phyloP scores from a whole-genome alignment of 805 yeast genomes.

The Saccharomyces kudriavzevii region DNA sequence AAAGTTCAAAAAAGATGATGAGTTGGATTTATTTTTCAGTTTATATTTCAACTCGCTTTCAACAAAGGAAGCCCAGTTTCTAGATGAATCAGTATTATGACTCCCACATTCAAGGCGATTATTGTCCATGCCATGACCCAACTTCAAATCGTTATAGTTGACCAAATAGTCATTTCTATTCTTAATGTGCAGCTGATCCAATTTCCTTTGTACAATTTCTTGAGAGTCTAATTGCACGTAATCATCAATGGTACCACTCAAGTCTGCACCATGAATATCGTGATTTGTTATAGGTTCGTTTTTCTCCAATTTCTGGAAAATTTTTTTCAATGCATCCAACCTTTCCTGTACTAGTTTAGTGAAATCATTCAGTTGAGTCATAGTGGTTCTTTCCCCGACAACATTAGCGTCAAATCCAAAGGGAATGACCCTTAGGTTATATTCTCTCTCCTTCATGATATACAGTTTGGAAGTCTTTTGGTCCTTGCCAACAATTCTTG shows the following conservation, averaged over 20 bases:
- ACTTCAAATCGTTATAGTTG: conserved; percentile 3
- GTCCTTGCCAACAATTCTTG: conserved; percentile 44
- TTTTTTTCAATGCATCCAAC: conserved; percentile 6
- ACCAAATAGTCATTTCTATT: neutral
- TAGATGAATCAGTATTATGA: neutral
- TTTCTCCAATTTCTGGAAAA: conserved; percentile 10
- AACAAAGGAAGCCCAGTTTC: neutral
- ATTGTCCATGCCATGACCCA: neutral
- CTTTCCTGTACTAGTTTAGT: conserved; percentile 9
- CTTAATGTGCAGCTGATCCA: conserved; percentile 20
- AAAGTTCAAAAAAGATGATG: neutral
- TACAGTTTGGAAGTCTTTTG: conserved; percentile 14
- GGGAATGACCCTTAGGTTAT: conserved; percentile 25
- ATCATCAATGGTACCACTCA: conserved; percentile 22
- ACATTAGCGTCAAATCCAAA: conserved; percentile 16
- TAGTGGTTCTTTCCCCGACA: conserved; percentile 7
- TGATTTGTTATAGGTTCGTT: conserved; percentile 9
- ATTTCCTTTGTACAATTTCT: conserved; percentile 20
- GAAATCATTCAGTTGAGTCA: conserved; percentile 9
- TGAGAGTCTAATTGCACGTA: conserved; percentile 14
- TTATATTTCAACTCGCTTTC: conserved; percentile 15
- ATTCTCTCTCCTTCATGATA: conserved; percentile 17
- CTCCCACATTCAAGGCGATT: neutral
- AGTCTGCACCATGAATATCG: conserved; percentile 22
- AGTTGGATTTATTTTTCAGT: conserved; percentile 4